A percentile compares a stretch with the other conserved stretches of the same genome.
These are phyloP conservation scores for Penicillium soppii DNA, from an alignment of 495 filamentous ascomycete species.

Conservation along the genomic window DNA sequence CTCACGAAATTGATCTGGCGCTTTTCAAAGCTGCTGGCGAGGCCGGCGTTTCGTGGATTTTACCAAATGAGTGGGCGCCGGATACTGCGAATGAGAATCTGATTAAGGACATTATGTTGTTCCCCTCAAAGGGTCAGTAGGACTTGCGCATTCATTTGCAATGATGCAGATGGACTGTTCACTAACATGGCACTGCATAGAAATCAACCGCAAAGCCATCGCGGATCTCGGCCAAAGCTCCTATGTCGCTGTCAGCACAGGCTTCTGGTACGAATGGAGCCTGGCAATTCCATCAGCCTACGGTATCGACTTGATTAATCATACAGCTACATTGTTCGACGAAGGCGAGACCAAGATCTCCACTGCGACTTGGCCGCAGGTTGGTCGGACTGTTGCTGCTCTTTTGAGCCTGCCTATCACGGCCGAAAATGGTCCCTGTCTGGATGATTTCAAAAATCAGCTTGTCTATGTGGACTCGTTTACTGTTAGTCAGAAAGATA, in stretches of 20 bases:
- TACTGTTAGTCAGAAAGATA: slow-evolving; percentile 48
- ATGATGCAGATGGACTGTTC: too few species aligned
- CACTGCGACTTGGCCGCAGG: slow-evolving; percentile 43
- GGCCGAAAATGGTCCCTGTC: slow-evolving; percentile 38
- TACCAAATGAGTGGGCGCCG: slow-evolving; percentile 58
- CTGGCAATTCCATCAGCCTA: slow-evolving; percentile 30
- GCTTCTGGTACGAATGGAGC: slow-evolving; percentile 57
- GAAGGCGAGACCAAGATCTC: slow-evolving; percentile 43
- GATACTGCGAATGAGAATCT: slow-evolving; percentile 38
- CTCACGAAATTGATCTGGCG: slow-evolving; percentile 40
- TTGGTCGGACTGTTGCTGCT: slow-evolving; percentile 43
- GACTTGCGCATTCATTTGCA: too few species aligned
- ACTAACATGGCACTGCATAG: not conserved
- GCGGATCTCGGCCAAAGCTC: slow-evolving; percentile 40
- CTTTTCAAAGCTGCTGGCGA: slow-evolving; percentile 60
- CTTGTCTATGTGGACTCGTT: slow-evolving; percentile 47
- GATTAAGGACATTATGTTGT: slow-evolving; percentile 31
- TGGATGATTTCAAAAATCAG: slow-evolving; percentile 36
- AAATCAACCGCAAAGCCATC: slow-evolving; percentile 27
- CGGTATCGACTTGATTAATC: slow-evolving; percentile 47
- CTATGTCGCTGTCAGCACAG: slow-evolving; percentile 49
- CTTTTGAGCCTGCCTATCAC: slow-evolving; percentile 43
- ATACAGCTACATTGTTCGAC: slow-evolving; percentile 43
- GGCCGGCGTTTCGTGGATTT: slow-evolving; percentile 59
- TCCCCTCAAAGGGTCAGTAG: slow-evolving; percentile 9